Evolutionary conservation across 2,329 filamentous ascomycete genomes (phyloP).

Genomic region (Coniella vitis): DNA sequence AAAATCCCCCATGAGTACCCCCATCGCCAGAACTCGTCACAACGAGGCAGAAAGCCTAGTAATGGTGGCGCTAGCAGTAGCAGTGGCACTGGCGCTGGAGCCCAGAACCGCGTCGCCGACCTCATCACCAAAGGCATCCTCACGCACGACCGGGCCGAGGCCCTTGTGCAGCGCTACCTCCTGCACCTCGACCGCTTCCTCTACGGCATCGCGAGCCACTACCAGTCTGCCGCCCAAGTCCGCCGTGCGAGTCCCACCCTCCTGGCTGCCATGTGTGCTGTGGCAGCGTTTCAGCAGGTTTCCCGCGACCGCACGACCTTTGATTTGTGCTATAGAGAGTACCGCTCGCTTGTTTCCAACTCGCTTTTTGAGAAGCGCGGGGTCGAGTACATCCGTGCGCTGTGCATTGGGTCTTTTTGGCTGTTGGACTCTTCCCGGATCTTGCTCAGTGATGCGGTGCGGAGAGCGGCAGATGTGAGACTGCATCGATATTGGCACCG

Average conservation of each 20-base stretch:
- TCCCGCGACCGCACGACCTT: not conserved
- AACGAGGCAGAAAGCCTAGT: not conserved
- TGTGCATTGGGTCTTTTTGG: constrained; percentile 13
- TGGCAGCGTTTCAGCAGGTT: not conserved
- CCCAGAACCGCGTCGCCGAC: not conserved
- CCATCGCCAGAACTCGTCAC: not conserved
- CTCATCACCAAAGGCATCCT: not conserved
- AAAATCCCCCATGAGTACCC: too few relatives aligned
- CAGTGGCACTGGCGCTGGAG: too few relatives aligned
- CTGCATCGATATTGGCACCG: not conserved
- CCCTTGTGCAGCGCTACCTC: not conserved
- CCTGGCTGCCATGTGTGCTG: not conserved
- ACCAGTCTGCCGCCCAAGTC: not conserved
- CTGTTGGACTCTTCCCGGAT: constrained; percentile 1
- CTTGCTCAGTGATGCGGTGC: not conserved
- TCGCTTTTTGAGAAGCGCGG: constrained; percentile 3
- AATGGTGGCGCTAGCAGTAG: too few relatives aligned
- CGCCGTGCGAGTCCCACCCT: not conserved
- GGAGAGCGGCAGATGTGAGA: not conserved
- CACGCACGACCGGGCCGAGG: not conserved
- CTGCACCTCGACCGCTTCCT: not conserved
- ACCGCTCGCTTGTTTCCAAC: not conserved
- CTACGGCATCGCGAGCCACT: not conserved
- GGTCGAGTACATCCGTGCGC: constrained; percentile 5
- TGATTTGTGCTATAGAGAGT: not conserved